These are phyloP conservation scores for Mycena capillaripes DNA, from an alignment of 768 basidiomycete genomes.

Conservation along the genomic window DNA sequence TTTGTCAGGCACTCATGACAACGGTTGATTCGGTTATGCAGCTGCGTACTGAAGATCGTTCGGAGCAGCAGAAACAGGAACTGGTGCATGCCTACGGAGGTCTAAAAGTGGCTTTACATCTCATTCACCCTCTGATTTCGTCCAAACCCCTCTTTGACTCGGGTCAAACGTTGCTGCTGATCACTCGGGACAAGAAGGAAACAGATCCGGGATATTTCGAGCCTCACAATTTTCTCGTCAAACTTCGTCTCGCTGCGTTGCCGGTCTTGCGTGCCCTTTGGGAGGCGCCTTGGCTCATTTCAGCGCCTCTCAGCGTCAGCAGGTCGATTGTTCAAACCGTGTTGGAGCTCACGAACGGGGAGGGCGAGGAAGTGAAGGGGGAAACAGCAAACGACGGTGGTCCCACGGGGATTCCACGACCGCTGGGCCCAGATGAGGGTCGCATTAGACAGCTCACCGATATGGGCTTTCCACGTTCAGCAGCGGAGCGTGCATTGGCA, in stretches of 20 bases:
- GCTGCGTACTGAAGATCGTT: constrained; percentile 68
- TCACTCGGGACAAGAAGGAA: constrained; percentile 84
- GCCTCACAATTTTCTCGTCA: constrained; percentile 89
- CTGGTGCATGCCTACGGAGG: constrained; percentile 85
- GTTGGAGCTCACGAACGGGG: constrained; percentile 85
- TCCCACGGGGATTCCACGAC: constrained; percentile 46
- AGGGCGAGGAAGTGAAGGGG: constrained; percentile 79
- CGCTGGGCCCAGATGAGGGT: constrained; percentile 77
- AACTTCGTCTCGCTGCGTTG: constrained; percentile 76
- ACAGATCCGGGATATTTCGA: constrained; percentile 87
- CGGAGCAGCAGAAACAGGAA: constrained; percentile 70
- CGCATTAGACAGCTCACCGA: constrained; percentile 89
- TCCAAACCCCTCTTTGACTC: constrained; percentile 89
- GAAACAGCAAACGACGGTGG: constrained; percentile 54
- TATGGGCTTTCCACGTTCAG: constrained; percentile 96
- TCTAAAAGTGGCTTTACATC: constrained; percentile 83
- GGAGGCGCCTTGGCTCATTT: constrained; percentile 86
- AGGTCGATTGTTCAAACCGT: constrained; percentile 83
- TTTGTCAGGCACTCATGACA: constrained; percentile 67
- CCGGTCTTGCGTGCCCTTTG: constrained; percentile 81
- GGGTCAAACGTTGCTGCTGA: constrained; percentile 80
- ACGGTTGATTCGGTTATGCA: constrained; percentile 69
- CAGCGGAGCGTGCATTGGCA: constrained; percentile 85
- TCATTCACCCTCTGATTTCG: constrained; percentile 82
- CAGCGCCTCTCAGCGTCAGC: constrained; percentile 80